Percentiles rank a stretch among this genome's conserved stretches.
phyloP scores from a whole-genome alignment of 2,329 filamentous ascomycete species.

The Scorias spongiosa region DNA sequence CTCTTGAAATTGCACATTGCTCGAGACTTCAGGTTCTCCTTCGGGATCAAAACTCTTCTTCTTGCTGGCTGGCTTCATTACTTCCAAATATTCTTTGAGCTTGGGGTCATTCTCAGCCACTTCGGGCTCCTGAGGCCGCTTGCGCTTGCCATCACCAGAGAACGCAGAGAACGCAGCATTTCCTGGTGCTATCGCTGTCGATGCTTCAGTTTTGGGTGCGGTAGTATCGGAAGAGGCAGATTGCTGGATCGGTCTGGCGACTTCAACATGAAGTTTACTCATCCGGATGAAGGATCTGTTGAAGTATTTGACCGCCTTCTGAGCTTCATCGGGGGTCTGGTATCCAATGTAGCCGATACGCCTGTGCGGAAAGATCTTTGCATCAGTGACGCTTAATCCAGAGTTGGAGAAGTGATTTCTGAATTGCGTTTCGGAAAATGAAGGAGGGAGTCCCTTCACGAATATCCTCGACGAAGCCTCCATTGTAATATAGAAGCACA shows the following conservation, averaged over 20 bases:
- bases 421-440: constrained; percentile 70
- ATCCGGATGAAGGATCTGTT: constrained; percentile 90
- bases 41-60: constrained; percentile 3
- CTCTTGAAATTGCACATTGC: not conserved
- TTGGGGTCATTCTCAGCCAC: constrained; percentile 49
- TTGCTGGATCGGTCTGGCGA: constrained; percentile 58
- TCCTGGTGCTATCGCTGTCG: not conserved
- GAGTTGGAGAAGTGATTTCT: constrained; percentile 68
- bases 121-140: constrained; percentile 21
- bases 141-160: constrained; percentile 32
- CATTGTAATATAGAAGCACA: constrained; percentile 1
- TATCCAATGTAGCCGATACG: constrained; percentile 94
- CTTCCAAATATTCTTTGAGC: constrained; percentile 69
- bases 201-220: not conserved
- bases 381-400: constrained; percentile 68
- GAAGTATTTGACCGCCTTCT: constrained; percentile 81
- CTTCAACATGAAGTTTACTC: constrained; percentile 82
- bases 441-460: constrained; percentile 63
- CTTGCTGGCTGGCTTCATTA: constrained; percentile 55
- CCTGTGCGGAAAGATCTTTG: constrained; percentile 77
- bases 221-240: constrained; percentile 11
- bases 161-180: not conserved
- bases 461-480: constrained; percentile 62
- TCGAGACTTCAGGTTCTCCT: not conserved
- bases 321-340: constrained; percentile 65